Conservation (phyloP, 1,139 yeast species). For the Pneumocystis carinii region DNA sequence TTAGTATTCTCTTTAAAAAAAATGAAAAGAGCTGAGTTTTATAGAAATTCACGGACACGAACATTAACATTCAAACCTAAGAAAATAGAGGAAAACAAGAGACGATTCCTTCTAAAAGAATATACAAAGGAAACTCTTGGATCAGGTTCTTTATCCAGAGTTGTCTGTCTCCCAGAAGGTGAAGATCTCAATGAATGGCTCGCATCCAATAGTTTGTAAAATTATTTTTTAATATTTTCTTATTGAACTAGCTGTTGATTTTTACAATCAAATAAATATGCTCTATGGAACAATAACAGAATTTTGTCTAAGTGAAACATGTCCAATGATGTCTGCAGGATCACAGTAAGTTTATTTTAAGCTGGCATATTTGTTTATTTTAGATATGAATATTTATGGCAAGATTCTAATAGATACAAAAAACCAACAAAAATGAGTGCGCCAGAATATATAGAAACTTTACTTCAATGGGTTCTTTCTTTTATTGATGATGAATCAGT, state of each 20-base stretch:
- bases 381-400: conserved; percentile 72
- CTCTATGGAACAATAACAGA: conserved; percentile 90
- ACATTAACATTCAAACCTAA: conserved; percentile 10
- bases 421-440: conserved; percentile 72
- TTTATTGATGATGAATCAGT: conserved; percentile 77
- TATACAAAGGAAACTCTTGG: conserved; percentile 94
- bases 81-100: conserved; percentile 5
- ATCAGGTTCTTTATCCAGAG: conserved; percentile 73
- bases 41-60: conserved; percentile 8
- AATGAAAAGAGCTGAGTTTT: neutral
- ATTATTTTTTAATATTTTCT: neutral
- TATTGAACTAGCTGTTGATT: conserved; percentile 29
- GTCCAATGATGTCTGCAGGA: conserved; percentile 60
- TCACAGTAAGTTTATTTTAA: conserved; percentile 4
- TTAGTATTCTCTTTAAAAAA: neutral
- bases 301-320: conserved; percentile 80
- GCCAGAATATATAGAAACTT: conserved; percentile 80
- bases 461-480: conserved; percentile 89
- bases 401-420: conserved; percentile 38
- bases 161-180: conserved; percentile 84
- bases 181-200: conserved; percentile 91
- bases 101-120: conserved; percentile 32
- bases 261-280: conserved; percentile 93
- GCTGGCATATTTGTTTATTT: neutral
- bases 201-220: conserved; percentile 49